Evolutionary conservation across 306 rosid genomes (phyloP), one percentile per base, ranked within the genome.

Genomic region (Rubus parviflorus): DNA sequence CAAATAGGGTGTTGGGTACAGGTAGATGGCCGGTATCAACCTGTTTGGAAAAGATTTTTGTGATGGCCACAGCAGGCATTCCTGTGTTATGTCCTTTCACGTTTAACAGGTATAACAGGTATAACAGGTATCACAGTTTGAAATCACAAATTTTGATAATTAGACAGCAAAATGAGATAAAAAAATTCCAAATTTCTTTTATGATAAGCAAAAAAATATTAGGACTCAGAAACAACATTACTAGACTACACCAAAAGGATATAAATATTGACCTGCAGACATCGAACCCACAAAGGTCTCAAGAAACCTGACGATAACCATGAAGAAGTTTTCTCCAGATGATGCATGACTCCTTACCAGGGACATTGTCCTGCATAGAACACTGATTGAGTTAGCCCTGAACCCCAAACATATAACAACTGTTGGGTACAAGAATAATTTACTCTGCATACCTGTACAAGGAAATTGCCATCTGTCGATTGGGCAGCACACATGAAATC

Each of bases 281-380:
- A 95, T 23, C 38, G 99, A 95, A 79, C 99, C 99, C 72, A 92
- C 93, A 85, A 95, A 95, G 73, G 99, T 95, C 89, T 95, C 99
- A 75, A 95, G 88, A 91, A 95, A 95, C 83, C 97, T 86, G 73
- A 92, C 87, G 75, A 95, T 51, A 89, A 92, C 87, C 91, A 92
- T 87, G 75, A 95, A 85, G 68, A 95, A 81, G 84, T 92, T 92
- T 75, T 89, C 88, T 82, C 88, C 93, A 68, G 96, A 76, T 43
- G 86, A 81, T 60, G 87, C 86, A 45, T 88, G 81, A 82, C 88
- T 86, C 84, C 78, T 89, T 75, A 89, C 91, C 81, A 85, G 66
- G 77, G 99, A 87, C 97, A 95, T 92, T 45, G 99, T 92, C 88
- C 99, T 95, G 89, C 76, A 75, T 68, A 49, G 48, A 73, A 68